Evolutionary conservation across 108 stramenopile genomes (phyloP).

Genomic region (Cylindrotheca closterium): DNA sequence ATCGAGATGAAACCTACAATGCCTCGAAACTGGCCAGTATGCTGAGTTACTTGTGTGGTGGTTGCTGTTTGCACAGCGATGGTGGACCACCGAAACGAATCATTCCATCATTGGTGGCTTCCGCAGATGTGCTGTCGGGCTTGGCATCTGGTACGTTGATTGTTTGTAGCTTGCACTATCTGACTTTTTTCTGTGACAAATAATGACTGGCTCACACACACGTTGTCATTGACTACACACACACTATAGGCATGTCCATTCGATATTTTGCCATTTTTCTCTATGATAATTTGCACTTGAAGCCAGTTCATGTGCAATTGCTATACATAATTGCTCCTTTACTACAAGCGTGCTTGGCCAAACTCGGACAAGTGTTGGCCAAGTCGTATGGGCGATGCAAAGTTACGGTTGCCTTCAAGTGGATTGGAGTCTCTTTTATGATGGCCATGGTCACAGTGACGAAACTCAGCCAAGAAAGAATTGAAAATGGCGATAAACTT

Average conservation of each 20-base stretch:
- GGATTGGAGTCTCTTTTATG: constrained; percentile 39
- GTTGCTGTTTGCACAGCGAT: neutral
- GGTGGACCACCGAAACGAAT: constrained; percentile 4
- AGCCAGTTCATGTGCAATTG: constrained; percentile 54
- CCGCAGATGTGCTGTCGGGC: constrained; percentile 43
- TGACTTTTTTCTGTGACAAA: too few species aligned
- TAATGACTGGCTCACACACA: too few species aligned
- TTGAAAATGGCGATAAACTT: neutral
- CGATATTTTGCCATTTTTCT: constrained; percentile 79
- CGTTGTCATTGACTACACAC: too few species aligned
- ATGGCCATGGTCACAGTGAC: constrained; percentile 26
- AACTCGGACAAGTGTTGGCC: constrained; percentile 31
- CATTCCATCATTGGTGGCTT: constrained; percentile 35
- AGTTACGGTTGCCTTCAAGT: constrained; percentile 34
- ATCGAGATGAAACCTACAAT: constrained; percentile 18
- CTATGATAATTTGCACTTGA: constrained; percentile 36
- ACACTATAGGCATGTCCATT: constrained; percentile 73
- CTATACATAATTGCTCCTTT: constrained; percentile 51
- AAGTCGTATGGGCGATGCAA: constrained; percentile 37
- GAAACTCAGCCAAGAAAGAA: constrained; percentile 5
- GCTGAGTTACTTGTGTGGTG: neutral
- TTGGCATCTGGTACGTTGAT: constrained; percentile 30
- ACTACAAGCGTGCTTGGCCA: constrained; percentile 38
- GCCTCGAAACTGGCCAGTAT: neutral
- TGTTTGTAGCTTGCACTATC: neutral